A percentile compares a stretch with the other conserved stretches of the same genome.
Evolutionary conservation across 305 asterid species (phyloP).

Genomic region (Fraxinus floribunda): DNA sequence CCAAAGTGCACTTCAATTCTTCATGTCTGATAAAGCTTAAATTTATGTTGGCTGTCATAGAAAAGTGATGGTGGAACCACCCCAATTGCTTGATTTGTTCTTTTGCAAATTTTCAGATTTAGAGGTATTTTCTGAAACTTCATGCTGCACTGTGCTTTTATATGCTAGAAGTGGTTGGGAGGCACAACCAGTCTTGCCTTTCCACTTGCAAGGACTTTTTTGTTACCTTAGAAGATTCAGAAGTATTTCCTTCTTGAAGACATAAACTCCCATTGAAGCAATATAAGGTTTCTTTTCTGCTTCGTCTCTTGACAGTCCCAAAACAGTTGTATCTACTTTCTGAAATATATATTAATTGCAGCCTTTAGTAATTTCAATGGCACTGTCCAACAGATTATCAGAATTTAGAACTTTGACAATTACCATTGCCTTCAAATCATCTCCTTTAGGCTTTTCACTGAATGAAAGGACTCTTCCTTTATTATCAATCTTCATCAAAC

Average conservation of each 20-base stretch:
- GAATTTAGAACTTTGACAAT: conserved; percentile 15
- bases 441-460: conserved; percentile 88
- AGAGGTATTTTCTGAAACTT: background rate
- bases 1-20: conserved; percentile 9
- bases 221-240: conserved; percentile 73
- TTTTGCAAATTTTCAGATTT: background rate
- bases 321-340: conserved; percentile 86
- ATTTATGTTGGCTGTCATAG: background rate
- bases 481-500: conserved; percentile 87
- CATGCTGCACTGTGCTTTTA: conserved; percentile 12
- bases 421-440: conserved; percentile 88
- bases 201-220: background rate
- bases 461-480: conserved; percentile 76
- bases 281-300: conserved; percentile 86
- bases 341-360: conserved; percentile 34
- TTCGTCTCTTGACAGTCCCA: conserved; percentile 81
- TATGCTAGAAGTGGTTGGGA: background rate
- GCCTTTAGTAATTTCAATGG: conserved; percentile 2
- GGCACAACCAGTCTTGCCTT: background rate
- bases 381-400: conserved; percentile 11
- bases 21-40: conserved; percentile 14
- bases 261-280: conserved; percentile 99
- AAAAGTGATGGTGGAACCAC: background rate
- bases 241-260: conserved; percentile 95
- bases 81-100: background rate